phyloP scores from a whole-genome alignment of 2,329 filamentous ascomycete species.

The Aureobasidium subglaciale region DNA sequence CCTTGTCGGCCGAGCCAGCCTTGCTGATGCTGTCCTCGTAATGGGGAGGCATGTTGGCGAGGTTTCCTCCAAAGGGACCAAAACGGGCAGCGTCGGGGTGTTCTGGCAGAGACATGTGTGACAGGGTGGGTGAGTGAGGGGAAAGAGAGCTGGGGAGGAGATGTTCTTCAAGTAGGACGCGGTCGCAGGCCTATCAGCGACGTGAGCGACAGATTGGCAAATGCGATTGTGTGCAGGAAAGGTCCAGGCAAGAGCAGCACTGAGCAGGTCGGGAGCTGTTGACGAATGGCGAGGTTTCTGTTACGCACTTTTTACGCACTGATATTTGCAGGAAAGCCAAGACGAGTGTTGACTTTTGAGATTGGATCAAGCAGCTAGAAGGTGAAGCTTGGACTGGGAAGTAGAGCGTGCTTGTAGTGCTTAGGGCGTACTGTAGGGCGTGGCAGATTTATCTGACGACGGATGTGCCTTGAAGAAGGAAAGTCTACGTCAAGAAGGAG shows the following conservation, averaged over 20 bases:
- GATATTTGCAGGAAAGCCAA: slow-evolving; percentile 8
- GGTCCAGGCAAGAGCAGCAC: not conserved
- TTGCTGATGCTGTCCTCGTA: slow-evolving; percentile 11
- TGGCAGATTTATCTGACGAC: not conserved
- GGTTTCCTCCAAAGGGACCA: slow-evolving; percentile 10
- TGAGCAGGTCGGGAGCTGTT: not conserved
- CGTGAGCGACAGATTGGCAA: slow-evolving; percentile 9
- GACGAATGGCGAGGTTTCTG: slow-evolving; percentile 9
- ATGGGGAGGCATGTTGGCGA: slow-evolving; percentile 12
- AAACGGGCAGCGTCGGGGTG: slow-evolving; percentile 8
- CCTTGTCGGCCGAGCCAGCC: slow-evolving; percentile 23
- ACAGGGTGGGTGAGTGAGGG: slow-evolving; percentile 6
- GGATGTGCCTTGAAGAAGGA: no score
- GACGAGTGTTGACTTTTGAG: slow-evolving; percentile 7
- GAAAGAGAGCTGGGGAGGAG: slow-evolving; percentile 3
- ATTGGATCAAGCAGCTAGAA: slow-evolving; percentile 1
- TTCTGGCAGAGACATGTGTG: slow-evolving; percentile 11
- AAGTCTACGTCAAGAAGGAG: not conserved
- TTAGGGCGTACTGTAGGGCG: slow-evolving; percentile 9
- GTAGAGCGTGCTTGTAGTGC: slow-evolving; percentile 12
- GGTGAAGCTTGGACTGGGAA: slow-evolving; percentile 1
- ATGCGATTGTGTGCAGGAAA: slow-evolving; percentile 7
- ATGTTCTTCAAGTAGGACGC: slow-evolving; percentile 1
- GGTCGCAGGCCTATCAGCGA: slow-evolving; percentile 8
- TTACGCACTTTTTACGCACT: slow-evolving; percentile 12